phyloP scores from a whole-genome alignment of 2,329 filamentous ascomycete species.

The Beauveria bassiana region DNA sequence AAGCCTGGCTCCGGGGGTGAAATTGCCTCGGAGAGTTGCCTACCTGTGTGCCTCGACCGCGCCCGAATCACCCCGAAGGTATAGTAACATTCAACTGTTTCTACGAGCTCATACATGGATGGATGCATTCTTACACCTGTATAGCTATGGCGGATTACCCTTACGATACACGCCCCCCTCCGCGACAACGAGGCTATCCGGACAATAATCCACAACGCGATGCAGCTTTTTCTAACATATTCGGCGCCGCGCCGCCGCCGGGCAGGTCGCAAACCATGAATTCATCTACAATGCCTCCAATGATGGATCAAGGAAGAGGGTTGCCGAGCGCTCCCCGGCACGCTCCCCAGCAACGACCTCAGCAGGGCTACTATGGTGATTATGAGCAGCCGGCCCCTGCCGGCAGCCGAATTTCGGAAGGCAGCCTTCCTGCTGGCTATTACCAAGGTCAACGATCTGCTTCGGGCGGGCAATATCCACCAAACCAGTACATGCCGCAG shows the following conservation, averaged over 20 bases:
- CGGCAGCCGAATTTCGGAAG: slow-evolving; percentile 29
- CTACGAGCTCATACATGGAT: not conserved
- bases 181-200: slow-evolving; percentile 41
- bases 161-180: slow-evolving; percentile 40
- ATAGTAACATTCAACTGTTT: not conserved
- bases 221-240: slow-evolving; percentile 93
- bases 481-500: slow-evolving; percentile 41
- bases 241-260: slow-evolving; percentile 75
- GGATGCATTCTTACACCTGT: not conserved
- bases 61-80: not conserved
- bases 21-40: slow-evolving; percentile 2
- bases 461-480: slow-evolving; percentile 35
- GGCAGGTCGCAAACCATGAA: slow-evolving; percentile 96
- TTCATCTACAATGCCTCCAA: slow-evolving; percentile 54
- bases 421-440: slow-evolving; percentile 42
- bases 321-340: slow-evolving; percentile 48
- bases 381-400: slow-evolving; percentile 21
- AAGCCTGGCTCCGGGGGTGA: not conserved
- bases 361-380: slow-evolving; percentile 28
- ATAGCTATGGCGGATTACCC: slow-evolving; percentile 51
- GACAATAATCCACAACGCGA: slow-evolving; percentile 67
- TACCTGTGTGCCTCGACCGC: not conserved
- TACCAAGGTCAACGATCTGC: slow-evolving; percentile 45
- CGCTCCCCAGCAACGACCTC: slow-evolving; percentile 50
- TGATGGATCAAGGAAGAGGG: slow-evolving; percentile 46